Evolutionary conservation across 345 rosid species (phyloP).

Genomic region (Moricandia moricandioides): DNA sequence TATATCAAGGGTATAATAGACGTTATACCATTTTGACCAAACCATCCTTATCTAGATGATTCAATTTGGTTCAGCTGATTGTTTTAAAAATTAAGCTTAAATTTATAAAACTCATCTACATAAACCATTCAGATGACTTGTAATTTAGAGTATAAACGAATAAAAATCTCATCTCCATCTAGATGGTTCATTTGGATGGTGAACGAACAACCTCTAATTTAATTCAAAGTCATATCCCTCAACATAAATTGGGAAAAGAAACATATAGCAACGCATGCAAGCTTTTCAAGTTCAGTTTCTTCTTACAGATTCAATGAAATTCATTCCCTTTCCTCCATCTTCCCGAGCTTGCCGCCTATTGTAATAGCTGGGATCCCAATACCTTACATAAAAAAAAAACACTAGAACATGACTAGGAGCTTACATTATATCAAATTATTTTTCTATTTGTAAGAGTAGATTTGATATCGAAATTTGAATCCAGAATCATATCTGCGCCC

Average conservation of each 20-base stretch:
- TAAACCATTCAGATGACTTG: too few species aligned
- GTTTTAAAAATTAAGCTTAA: too few species aligned
- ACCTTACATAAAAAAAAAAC: conserved; percentile 48
- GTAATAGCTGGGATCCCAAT: conserved; percentile 92
- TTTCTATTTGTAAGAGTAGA: background rate
- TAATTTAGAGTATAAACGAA: too few species aligned
- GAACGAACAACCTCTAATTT: background rate
- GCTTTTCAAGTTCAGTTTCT: background rate
- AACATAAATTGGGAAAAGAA: background rate
- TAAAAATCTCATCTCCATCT: too few species aligned
- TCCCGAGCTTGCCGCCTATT: conserved; percentile 52
- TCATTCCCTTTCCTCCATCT: conserved; percentile 56
- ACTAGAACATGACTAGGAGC: conserved; percentile 11
- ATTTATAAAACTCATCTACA: too few species aligned
- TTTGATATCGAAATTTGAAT: conserved; percentile 52
- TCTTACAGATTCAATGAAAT: conserved; percentile 87
- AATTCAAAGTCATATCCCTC: conserved; percentile 17
- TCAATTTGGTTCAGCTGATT: too few species aligned
- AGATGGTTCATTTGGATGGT: too few species aligned
- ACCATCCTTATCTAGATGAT: too few species aligned
- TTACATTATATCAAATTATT: background rate
- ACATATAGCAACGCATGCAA: conserved; percentile 13
- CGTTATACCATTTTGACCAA: too few species aligned
- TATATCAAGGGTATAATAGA: too few species aligned
- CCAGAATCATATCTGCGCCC: conserved; percentile 80